A percentile compares a stretch with the other conserved stretches of the same genome.
Conservation (phyloP, 176 grass and related monocot species). For the Zoysia japonica region DNA sequence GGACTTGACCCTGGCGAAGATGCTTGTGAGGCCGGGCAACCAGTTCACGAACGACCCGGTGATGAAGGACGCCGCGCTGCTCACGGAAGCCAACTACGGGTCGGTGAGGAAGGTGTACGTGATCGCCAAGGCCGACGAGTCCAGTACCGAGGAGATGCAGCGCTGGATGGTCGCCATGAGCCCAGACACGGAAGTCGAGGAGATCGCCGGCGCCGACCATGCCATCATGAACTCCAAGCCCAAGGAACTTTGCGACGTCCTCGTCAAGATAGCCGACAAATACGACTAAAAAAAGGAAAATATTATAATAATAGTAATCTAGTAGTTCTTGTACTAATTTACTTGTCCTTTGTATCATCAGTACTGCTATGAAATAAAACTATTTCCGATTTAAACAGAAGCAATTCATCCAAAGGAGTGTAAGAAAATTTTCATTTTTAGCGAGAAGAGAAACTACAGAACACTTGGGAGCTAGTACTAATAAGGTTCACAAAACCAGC, state of each 20-base stretch:
- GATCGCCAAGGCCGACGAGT: constrained; percentile 44
- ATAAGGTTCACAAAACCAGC: too few species aligned
- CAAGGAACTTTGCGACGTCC: constrained; percentile 29
- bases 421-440: too few species aligned
- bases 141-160: constrained; percentile 43
- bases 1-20: constrained; percentile 45
- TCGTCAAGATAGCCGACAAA: constrained; percentile 14
- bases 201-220: constrained; percentile 47
- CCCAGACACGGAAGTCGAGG: constrained; percentile 22
- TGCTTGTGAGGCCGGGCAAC: constrained; percentile 46
- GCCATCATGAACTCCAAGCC: constrained; percentile 52
- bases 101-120: constrained; percentile 41
- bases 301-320: neutral
- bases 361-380: too few species aligned
- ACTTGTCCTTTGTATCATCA: neutral
- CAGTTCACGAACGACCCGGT: constrained; percentile 24
- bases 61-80: constrained; percentile 29
- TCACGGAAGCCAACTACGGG: constrained; percentile 38
- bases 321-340: neutral
- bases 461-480: too few species aligned
- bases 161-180: constrained; percentile 50
- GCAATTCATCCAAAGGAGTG: too few species aligned
- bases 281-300: neutral
- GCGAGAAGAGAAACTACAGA: too few species aligned
- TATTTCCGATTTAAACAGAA: too few species aligned